Evolutionary conservation across 225 moss, liverwort and hornwort genomes (phyloP), one percentile per base, ranked within the genome.

Genomic region (Physcomitrium patens): DNA sequence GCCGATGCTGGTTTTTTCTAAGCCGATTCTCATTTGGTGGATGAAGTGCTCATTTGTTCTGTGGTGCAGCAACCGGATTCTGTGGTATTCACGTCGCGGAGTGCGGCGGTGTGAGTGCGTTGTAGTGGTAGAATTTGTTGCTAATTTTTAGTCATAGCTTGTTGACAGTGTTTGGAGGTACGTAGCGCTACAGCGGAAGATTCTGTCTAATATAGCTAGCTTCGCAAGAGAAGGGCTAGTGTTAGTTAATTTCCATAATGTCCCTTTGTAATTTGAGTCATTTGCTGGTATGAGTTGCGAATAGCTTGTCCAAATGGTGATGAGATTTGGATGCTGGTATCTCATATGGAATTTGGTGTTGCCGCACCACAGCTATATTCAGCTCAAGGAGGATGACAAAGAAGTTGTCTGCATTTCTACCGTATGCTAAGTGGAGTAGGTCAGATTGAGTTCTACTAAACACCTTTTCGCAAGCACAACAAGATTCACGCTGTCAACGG

Each of bases 351-450:
- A n/a, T n/a, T n/a, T n/a, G n/a, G n/a, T n/a, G 53, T 8, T 8
- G 58, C 71, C 12, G 44, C 10, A 12, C 27, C 5, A 19, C 15
- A n/a, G 9, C 22, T 22, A 41, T 20, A 55, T 69, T 49, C 61
- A 8, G 23, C 19, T n/a, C n/a, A n/a, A n/a, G n/a, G n/a, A n/a
- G n/a, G n/a, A 69, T 73, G 77, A 77, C 18, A 4, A 7, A 66
- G 10, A 16, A 17, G 48, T 15, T 9, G 15, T 73, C 11, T 52
- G 16, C 53, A 63, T 31, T 19, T 49, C 19, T 28, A 60, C 27
- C 28, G 5, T 27, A 50, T 51, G 50, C 14, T 51, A 7, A 23
- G 51, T 31, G 17, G 63, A 22, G 63, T 17, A 55, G 52, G 10
- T 50, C 42, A 37, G 9, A 19, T 37, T 7, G 63, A 19, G 22